Conservation (phyloP, 2,329 filamentous ascomycete species). For the Teratosphaeriaceae sp. region DNA sequence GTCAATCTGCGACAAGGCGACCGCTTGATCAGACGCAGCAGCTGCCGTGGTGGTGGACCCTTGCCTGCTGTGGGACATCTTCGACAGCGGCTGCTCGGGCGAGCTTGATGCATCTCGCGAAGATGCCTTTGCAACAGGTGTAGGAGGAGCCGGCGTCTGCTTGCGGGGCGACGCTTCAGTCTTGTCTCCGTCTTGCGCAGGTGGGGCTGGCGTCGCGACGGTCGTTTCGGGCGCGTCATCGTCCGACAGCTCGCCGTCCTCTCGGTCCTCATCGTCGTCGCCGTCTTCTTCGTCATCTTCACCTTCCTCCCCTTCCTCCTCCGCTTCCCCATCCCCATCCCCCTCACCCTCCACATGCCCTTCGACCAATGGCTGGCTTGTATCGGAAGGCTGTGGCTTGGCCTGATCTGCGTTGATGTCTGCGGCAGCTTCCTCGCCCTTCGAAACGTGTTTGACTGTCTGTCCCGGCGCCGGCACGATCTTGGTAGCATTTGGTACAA, state of each 20-base stretch:
- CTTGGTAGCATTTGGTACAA: constrained; percentile 31
- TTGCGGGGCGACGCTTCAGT: constrained; percentile 1
- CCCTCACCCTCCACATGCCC: constrained; percentile 35
- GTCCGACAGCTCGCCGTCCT: constrained; percentile 29
- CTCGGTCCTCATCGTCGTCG: constrained; percentile 39
- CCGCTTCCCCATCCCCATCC: constrained; percentile 37
- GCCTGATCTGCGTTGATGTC: constrained; percentile 33
- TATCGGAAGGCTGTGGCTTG: too few relatives aligned
- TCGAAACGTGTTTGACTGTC: constrained; percentile 30
- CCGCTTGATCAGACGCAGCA: constrained; percentile 4
- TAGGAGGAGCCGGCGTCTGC: constrained; percentile 4
- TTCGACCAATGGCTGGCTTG: constrained; percentile 27
- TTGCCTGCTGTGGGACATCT: constrained; percentile 32
- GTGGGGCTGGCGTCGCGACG: constrained; percentile 10
- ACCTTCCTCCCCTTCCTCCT: constrained; percentile 43
- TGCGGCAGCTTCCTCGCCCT: constrained; percentile 27
- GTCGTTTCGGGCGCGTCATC: constrained; percentile 21
- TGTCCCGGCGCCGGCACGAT: constrained; percentile 28
- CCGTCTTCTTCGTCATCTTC: constrained; percentile 42
- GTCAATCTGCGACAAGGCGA: background rate
- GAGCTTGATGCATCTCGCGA: constrained; percentile 33
- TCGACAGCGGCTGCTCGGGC: constrained; percentile 36
- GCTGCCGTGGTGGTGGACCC: constrained; percentile 19
- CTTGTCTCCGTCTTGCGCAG: constrained; percentile 5
- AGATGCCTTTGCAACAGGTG: constrained; percentile 7